phyloP scores from a whole-genome alignment of 192 early-diverging fungal genomes.

The Podochytrium sp. region DNA sequence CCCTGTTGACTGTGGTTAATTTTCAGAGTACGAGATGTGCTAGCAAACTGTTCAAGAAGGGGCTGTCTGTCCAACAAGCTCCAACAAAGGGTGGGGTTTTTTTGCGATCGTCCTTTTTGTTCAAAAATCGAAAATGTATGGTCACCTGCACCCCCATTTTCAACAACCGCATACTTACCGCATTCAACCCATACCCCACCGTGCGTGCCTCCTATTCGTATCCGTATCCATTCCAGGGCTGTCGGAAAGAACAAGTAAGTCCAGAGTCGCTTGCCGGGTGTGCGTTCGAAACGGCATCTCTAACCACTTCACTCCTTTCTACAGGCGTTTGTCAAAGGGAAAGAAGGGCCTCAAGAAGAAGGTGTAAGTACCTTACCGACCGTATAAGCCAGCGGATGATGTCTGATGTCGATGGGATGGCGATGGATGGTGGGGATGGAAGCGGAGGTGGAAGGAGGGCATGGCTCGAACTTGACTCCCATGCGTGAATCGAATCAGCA shows the following conservation, averaged over 20 bases:
- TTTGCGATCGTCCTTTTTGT: background rate
- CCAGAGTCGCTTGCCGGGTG: too few species aligned
- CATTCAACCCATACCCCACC: background rate
- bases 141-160: background rate
- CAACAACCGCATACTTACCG: background rate
- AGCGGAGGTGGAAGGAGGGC: background rate
- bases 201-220: background rate
- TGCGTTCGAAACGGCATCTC: constrained; percentile 10
- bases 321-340: constrained; percentile 94
- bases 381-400: constrained; percentile 6
- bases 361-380: constrained; percentile 70
- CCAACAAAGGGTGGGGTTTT: too few species aligned
- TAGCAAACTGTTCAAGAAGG: too few species aligned
- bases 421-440: background rate
- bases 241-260: constrained; percentile 86
- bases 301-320: background rate
- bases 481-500: background rate
- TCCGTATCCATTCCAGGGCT: constrained; percentile 45
- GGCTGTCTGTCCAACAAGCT: too few species aligned
- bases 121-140: constrained; percentile 14
- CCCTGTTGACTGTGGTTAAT: too few species aligned
- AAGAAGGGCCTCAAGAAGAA: constrained; percentile 99
- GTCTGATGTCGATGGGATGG: constrained; percentile 21
- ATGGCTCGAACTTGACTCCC: background rate
- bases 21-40: too few species aligned